Evolutionary conservation across 2,329 filamentous ascomycete genomes (phyloP).

Genomic region (Aspergillus caelatus): DNA sequence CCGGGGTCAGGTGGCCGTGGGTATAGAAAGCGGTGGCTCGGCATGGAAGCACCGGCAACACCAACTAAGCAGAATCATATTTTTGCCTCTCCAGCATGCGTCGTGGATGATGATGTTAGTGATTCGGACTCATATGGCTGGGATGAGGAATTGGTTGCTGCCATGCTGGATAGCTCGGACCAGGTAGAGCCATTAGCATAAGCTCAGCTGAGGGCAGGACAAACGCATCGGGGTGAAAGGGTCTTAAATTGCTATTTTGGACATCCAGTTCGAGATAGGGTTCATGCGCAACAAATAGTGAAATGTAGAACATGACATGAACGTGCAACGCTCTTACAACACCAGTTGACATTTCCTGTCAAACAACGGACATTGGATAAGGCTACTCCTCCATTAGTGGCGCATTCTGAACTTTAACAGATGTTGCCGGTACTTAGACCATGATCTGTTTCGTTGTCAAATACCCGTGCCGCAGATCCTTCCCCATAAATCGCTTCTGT

Average conservation of each 20-base stretch:
- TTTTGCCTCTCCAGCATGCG: background rate
- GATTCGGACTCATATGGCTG: background rate
- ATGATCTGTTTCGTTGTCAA: too few relatives aligned
- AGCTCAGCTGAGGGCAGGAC: background rate
- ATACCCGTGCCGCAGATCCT: background rate
- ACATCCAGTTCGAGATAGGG: rapidly evolving
- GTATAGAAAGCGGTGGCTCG: background rate
- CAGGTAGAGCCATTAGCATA: background rate
- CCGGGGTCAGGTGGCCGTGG: background rate
- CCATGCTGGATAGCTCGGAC: background rate
- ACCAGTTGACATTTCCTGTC: too few relatives aligned
- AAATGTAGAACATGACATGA: rapidly evolving
- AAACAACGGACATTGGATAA: too few relatives aligned
- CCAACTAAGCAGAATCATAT: background rate
- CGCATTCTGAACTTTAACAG: background rate
- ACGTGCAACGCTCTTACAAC: background rate
- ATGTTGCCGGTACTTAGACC: too few relatives aligned
- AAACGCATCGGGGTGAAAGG: background rate
- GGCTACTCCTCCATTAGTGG: background rate
- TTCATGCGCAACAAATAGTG: background rate
- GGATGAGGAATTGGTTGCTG: background rate
- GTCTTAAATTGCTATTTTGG: background rate
- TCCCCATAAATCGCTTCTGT: background rate
- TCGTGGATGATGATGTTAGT: background rate
- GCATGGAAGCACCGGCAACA: background rate